A percentile compares a stretch with the other conserved stretches of the same genome.
These are phyloP conservation scores for peach (Prunus persica) DNA, from an alignment of 306 rosid species.

Conservation along the genomic window DNA sequence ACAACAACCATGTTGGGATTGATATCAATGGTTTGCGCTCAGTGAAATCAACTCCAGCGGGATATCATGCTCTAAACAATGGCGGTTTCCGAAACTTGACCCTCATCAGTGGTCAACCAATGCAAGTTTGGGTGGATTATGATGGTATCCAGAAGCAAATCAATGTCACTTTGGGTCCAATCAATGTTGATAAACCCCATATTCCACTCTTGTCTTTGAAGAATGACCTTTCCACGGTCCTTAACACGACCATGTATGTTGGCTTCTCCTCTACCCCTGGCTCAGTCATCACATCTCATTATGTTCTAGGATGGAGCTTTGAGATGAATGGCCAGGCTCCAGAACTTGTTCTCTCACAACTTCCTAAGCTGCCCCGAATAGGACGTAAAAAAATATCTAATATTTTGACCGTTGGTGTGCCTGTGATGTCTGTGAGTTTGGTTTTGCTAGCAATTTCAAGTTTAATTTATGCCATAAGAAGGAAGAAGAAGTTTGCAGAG, in stretches of 20 bases:
- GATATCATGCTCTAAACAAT: background rate
- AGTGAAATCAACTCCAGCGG: background rate
- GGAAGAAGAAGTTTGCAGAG: conserved; percentile 8
- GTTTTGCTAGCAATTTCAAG: background rate
- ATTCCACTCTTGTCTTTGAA: background rate
- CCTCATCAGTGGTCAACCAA: conserved; percentile 2
- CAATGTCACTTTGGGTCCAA: background rate
- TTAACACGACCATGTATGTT: background rate
- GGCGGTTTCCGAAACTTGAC: background rate
- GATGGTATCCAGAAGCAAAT: background rate
- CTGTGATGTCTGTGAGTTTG: background rate
- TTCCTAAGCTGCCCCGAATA: background rate
- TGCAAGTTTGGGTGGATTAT: conserved; percentile 19
- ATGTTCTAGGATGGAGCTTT: conserved; percentile 21
- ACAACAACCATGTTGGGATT: conserved; percentile 17
- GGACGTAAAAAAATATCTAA: background rate
- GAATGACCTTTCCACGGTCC: background rate
- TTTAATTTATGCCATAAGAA: background rate
- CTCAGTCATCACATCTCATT: background rate
- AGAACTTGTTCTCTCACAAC: background rate
- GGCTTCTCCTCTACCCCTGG: conserved; percentile 19
- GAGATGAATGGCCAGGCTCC: conserved; percentile 19
- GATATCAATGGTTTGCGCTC: conserved; percentile 8
- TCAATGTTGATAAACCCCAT: background rate
- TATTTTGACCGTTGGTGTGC: background rate